Evolutionary conservation across 768 basidiomycete species (phyloP), one percentile per base, ranked within the genome.

Genomic region (Suillus paluster): DNA sequence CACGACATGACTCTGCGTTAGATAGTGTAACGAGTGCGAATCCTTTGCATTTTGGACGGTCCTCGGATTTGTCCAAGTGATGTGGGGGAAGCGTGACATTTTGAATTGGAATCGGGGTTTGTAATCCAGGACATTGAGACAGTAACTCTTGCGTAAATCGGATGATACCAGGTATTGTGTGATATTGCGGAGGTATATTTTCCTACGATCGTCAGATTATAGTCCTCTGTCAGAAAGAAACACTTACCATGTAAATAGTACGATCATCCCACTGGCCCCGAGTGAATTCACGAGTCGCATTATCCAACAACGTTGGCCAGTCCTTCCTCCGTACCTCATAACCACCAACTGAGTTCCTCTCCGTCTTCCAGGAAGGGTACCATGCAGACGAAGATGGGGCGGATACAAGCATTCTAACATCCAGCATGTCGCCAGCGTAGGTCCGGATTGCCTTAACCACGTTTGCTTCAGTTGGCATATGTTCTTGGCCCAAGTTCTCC

Each of bases 21-120:
- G 78, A 71, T 48, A 94, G 76, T 0, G 85, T 85, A 58, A 94
- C 76, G 33, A 94, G 82, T 0, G 91, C 90, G 64, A 93, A 94
- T 2, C 90, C 89, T 77, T 89, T 93, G 73, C 83, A 88, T 58
- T 81, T 83, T 2, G 88, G 85, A 15, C 75, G 66, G 27, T 82
- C 80, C 2, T 75, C 84, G 15, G 84, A 81, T 57, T 79, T 79
- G 69, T 91, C 90, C 53, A 83, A 81, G 69, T 88, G 83, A 66
- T 92, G 89, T 1, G 84, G 78, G 14, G 87, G 89, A 30, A 91
- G 79, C 2, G 73, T 63, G 45, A 94, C 77, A 41, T 71, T 64
- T 68, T 93, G 87, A 5, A 92, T 68, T 23, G 72, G 74, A 23
- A 69, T 46, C 5, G 49, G 4, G 33, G 60, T 50, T 19, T 36